Conservation (phyloP, 164 flowering plant species). For the Nelumbo lutea region DNA sequence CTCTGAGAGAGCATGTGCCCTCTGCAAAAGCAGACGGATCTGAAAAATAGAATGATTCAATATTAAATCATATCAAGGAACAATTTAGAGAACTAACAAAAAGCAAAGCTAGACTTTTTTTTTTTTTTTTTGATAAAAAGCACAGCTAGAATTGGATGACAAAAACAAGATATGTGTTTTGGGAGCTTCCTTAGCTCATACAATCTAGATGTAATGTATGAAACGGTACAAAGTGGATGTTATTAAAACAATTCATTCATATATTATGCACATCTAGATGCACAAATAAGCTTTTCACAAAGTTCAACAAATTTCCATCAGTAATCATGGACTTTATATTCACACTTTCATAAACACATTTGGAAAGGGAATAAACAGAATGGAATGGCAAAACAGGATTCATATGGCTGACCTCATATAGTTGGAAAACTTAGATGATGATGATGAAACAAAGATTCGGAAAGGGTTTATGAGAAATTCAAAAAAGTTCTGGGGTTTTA, state of each 20-base stretch:
- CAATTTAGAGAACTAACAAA: background rate
- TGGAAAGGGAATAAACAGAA: no score
- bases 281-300: background rate
- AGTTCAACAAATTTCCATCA: background rate
- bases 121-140: background rate
- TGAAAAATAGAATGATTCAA: constrained; percentile 13
- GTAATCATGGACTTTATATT: background rate
- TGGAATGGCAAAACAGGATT: no score
- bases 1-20: constrained; percentile 40
- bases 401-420: no score
- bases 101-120: no score
- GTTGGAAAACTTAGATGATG: no score
- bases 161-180: background rate
- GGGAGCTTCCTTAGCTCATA: background rate
- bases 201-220: background rate
- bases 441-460: no score
- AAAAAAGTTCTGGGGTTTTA: no score
- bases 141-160: background rate
- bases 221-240: background rate
- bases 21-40: constrained; percentile 43
- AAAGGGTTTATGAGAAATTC: no score
- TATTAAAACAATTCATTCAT: background rate
- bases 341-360: background rate
- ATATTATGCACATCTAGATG: background rate
- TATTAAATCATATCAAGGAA: background rate